These are phyloP conservation scores for Backusella westeae DNA, from an alignment of 192 early-diverging fungal species.

Conservation along the genomic window DNA sequence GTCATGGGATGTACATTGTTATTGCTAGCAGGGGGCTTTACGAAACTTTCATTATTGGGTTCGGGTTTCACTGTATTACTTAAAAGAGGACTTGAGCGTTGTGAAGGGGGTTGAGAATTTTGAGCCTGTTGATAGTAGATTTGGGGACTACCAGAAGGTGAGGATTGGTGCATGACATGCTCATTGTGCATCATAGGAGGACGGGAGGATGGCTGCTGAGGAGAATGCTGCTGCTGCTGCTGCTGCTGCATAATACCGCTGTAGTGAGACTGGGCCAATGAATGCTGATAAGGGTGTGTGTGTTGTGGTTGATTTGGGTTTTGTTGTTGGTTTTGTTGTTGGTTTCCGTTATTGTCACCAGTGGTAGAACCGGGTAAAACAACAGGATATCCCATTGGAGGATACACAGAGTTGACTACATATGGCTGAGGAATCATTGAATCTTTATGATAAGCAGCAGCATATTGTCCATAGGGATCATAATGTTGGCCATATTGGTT, in stretches of 20 bases:
- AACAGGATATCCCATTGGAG: constrained; percentile 24
- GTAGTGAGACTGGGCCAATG: not conserved
- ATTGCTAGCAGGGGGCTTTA: not conserved
- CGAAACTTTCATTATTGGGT: not conserved
- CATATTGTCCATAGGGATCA: constrained; percentile 16
- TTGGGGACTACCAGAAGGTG: constrained; percentile 10
- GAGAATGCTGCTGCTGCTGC: not conserved
- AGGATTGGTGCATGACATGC: constrained; percentile 9
- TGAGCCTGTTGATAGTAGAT: constrained; percentile 15
- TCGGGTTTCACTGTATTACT: constrained; percentile 3
- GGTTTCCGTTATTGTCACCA: not conserved
- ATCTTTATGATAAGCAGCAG: constrained; percentile 18
- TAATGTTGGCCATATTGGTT: constrained; percentile 22
- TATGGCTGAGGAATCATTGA: constrained; percentile 18
- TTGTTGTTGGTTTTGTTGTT: constrained; percentile 14
- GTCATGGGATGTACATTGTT: constrained; percentile 22
- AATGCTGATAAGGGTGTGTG: not conserved
- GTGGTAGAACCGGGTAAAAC: not conserved
- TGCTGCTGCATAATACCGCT: not conserved
- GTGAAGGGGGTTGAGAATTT: constrained; percentile 3
- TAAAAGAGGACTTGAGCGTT: constrained; percentile 20
- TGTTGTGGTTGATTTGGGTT: constrained; percentile 16
- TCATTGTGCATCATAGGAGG: constrained; percentile 13
- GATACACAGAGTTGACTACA: constrained; percentile 25
- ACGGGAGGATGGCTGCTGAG: constrained; percentile 1